These are phyloP conservation scores for Pachysandra terminalis DNA, from an alignment of 164 flowering plant genomes.

Conservation along the genomic window DNA sequence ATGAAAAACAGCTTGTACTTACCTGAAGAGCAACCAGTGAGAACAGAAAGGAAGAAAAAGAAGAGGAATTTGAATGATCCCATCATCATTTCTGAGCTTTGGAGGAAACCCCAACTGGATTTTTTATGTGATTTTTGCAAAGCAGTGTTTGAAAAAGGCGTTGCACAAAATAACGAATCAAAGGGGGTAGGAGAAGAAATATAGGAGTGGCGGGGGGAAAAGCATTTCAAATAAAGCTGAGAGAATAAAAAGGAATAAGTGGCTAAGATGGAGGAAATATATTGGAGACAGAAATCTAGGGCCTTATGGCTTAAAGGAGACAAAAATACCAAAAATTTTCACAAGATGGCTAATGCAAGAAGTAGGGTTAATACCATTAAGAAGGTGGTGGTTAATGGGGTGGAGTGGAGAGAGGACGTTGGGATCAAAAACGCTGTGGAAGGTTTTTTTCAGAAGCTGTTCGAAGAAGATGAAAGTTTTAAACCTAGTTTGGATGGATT, in stretches of 20 bases:
- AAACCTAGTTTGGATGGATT: too few species aligned
- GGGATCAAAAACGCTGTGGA: too few species aligned
- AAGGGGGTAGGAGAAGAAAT: slow-evolving; percentile 7
- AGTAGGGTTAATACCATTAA: too few species aligned
- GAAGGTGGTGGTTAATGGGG: too few species aligned
- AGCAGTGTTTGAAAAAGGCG: slow-evolving; percentile 15
- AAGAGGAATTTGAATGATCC: slow-evolving; percentile 25
- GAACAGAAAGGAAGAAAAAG: slow-evolving; percentile 27
- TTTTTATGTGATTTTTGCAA: slow-evolving; percentile 20
- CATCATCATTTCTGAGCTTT: slow-evolving; percentile 17
- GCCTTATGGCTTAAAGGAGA: too few species aligned
- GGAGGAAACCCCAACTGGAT: slow-evolving; percentile 17
- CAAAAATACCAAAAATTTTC: too few species aligned
- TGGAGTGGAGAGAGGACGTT: too few species aligned
- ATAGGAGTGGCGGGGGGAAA: background rate
- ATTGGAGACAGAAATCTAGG: too few species aligned
- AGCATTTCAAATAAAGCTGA: background rate
- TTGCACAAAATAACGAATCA: slow-evolving; percentile 10
- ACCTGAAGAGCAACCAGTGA: slow-evolving; percentile 42
- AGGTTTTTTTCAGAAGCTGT: too few species aligned
- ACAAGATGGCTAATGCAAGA: too few species aligned
- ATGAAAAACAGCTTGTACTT: slow-evolving; percentile 14
- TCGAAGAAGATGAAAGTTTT: too few species aligned
- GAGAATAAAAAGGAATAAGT: slow-evolving; percentile 7
- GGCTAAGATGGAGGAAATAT: too few species aligned